These are phyloP conservation scores for Colletotrichum sidae DNA, from an alignment of 2,329 filamentous ascomycete genomes.

Conservation along the genomic window DNA sequence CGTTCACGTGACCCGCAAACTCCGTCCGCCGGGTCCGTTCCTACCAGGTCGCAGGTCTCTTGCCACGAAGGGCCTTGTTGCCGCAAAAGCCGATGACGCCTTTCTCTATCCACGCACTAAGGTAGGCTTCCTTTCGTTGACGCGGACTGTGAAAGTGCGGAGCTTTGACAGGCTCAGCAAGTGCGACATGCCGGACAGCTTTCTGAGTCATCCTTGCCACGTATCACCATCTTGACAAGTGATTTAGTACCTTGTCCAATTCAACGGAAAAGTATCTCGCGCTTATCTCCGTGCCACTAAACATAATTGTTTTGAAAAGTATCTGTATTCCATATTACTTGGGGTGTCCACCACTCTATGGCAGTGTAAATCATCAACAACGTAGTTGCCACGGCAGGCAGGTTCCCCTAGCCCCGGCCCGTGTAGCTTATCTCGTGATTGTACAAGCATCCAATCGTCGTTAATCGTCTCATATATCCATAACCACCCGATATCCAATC, in stretches of 20 bases:
- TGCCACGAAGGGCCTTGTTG: conserved; percentile 15
- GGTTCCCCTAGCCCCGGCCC: too few relatives aligned
- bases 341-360: conserved; percentile 11
- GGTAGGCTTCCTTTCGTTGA: conserved; percentile 12
- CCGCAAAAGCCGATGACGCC: conserved; percentile 33
- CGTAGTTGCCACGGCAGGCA: neutral
- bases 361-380: conserved; percentile 6
- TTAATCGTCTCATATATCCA: conserved; percentile 30
- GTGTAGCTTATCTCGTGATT: conserved; percentile 19
- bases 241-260: neutral
- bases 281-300: too few relatives aligned
- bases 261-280: too few relatives aligned
- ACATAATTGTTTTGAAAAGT: too few relatives aligned
- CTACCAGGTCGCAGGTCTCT: conserved; percentile 1
- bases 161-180: neutral
- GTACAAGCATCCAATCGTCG: conserved; percentile 30
- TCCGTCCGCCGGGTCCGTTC: conserved; percentile 12
- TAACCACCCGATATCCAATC: conserved; percentile 8
- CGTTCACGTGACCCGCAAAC: conserved; percentile 31
- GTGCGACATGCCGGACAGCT: neutral
- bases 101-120: neutral
- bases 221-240: neutral
- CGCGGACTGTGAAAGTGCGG: neutral
- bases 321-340: neutral
- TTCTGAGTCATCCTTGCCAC: neutral